phyloP scores from a whole-genome alignment of 306 rosid species.

The Quercus suber region DNA sequence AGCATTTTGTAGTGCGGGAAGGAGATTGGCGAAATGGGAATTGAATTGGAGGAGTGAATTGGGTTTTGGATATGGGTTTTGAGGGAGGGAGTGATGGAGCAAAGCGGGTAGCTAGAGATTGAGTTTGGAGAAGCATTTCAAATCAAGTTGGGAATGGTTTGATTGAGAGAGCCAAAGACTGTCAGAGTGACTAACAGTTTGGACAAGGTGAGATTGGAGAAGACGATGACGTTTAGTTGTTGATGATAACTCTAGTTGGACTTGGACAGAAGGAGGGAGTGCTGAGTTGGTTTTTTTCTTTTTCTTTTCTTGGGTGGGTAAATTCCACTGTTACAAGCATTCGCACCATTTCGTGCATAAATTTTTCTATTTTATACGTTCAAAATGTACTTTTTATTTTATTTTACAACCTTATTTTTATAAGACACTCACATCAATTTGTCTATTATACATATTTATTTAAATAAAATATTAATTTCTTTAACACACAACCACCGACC shows the following conservation, averaged over 20 bases:
- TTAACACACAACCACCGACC: no score
- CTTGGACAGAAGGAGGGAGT: not conserved
- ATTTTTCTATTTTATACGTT: no score
- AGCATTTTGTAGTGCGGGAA: slow-evolving; percentile 41
- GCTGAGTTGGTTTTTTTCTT: no score
- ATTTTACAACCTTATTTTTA: no score
- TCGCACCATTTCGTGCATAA: no score
- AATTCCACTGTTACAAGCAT: no score
- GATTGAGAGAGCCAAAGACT: not conserved
- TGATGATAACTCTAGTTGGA: slow-evolving; percentile 1
- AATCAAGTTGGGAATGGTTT: not conserved
- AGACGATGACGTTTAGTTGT: not conserved
- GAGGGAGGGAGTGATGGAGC: slow-evolving; percentile 31
- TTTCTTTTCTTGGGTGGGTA: no score
- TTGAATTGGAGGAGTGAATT: slow-evolving; percentile 9
- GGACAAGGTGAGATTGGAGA: not conserved
- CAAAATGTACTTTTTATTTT: no score
- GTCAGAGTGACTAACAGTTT: not conserved
- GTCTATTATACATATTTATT: no score
- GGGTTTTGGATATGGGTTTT: slow-evolving; percentile 19
- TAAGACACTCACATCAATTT: no score
- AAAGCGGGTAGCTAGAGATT: slow-evolving; percentile 26
- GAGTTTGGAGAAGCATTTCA: slow-evolving; percentile 60
- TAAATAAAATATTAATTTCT: no score
- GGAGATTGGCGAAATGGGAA: slow-evolving; percentile 25